A percentile compares a stretch with the other conserved stretches of the same genome.
Evolutionary conservation across 2,329 filamentous ascomycete species (phyloP).

Genomic region (Metarhizium anisopliae): DNA sequence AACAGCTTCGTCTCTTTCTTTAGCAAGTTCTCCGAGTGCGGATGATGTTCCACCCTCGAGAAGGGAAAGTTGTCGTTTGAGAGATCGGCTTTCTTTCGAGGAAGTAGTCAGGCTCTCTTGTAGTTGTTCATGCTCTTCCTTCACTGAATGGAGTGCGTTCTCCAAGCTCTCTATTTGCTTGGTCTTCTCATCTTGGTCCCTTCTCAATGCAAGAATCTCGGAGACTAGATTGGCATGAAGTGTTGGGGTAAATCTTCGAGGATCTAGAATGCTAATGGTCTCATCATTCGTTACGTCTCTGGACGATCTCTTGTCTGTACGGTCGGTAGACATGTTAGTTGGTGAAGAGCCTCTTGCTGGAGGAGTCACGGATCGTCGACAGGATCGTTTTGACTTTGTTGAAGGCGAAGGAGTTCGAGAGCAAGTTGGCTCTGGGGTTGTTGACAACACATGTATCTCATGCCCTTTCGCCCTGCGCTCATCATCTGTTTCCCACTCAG

Average conservation of each 20-base stretch:
- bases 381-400: slow-evolving; percentile 50
- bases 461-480: slow-evolving; percentile 43
- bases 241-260: slow-evolving; percentile 87
- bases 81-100: slow-evolving; percentile 66
- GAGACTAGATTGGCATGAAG: slow-evolving; percentile 90
- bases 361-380: slow-evolving; percentile 55
- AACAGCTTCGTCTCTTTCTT: slow-evolving; percentile 78
- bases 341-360: slow-evolving; percentile 51
- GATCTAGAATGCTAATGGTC: slow-evolving; percentile 68
- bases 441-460: slow-evolving; percentile 53
- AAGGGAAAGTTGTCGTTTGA: slow-evolving; percentile 78
- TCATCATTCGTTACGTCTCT: slow-evolving; percentile 58
- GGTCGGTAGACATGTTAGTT: slow-evolving; percentile 33
- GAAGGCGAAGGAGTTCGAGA: slow-evolving; percentile 69
- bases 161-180: slow-evolving; percentile 83
- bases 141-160: slow-evolving; percentile 57
- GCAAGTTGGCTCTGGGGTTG: slow-evolving; percentile 58
- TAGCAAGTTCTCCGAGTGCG: slow-evolving; percentile 72
- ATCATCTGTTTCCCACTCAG: slow-evolving; percentile 54
- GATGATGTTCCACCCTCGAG: slow-evolving; percentile 84
- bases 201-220: slow-evolving; percentile 77
- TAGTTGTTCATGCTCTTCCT: slow-evolving; percentile 66
- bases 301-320: slow-evolving; percentile 39
- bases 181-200: slow-evolving; percentile 85
- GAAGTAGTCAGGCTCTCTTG: slow-evolving; percentile 52